Base-by-base conservation (phyloP, 495 filamentous ascomycete species). In the Clavariopsis aquatica region DNA sequence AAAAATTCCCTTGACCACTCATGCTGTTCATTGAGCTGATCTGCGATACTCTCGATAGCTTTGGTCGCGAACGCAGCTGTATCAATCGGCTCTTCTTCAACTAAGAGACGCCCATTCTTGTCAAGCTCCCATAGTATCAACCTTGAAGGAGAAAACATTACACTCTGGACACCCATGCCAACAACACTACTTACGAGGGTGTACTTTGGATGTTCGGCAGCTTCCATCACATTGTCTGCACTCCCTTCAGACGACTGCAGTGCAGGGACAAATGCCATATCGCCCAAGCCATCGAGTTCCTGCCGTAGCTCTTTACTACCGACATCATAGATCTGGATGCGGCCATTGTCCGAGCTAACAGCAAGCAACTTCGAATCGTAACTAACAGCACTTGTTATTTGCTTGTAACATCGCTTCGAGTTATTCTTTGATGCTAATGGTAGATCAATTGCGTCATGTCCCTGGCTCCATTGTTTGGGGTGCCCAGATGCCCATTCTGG, bases 121-220 rank as follows among this genome's bases (percentile, higher is more conserved):
- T 66, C 64, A 0, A 66, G 51, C 5, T 66, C 64, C 57, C 56
- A 66, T 8, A 66, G 23, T 15, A 66, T 56, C 12, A 66, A 47
- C 10, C 15, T 26, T n/a, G n/a, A n/a, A n/a, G n/a, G n/a, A 10
- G 2, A 17, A 28, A 6, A 31, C 15, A 9, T 22, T 22, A 23
- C 8, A 10, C 0, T 20, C n/a, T 13, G 26, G 4, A 49, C 8
- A 8, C 19, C 52, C 2, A 31, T 27, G 2, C 1, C 26, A 2
- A 49, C 10, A 10, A 45, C 52, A 45, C 56, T 49, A 41, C 57
- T 36, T 19, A 66, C 13, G n/a, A 66, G 57, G 8, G 41, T 66
- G 28, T 66, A 66, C 20, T 38, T 26, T 6, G 64, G 57, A 22
- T 34, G 38, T 12, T 5, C 34, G 8, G 17, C 8, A 19, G 6